Evolutionary conservation across 2,329 filamentous ascomycete genomes (phyloP).

Genomic region (Alternaria alternata): DNA sequence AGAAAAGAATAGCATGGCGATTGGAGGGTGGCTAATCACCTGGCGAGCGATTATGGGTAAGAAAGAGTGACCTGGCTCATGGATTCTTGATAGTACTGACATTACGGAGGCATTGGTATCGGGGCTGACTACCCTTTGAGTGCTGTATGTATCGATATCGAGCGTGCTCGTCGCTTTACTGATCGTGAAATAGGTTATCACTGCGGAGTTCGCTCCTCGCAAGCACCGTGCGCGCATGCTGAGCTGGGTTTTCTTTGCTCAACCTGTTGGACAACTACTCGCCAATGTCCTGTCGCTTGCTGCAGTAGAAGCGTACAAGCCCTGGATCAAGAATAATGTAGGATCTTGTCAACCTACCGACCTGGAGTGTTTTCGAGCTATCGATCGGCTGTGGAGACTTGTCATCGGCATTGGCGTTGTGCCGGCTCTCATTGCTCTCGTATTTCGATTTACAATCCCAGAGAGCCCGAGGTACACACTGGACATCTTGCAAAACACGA

Average conservation of each 20-base stretch:
- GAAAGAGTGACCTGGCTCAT: neutral
- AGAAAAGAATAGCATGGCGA: slow-evolving; percentile 46
- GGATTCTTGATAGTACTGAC: neutral
- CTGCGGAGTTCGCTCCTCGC: slow-evolving; percentile 51
- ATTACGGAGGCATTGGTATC: slow-evolving; percentile 43
- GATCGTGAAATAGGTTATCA: slow-evolving; percentile 37
- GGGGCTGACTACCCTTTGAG: slow-evolving; percentile 50
- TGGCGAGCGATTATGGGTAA: slow-evolving; percentile 53
- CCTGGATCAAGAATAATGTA: slow-evolving; percentile 28
- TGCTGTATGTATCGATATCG: slow-evolving; percentile 28
- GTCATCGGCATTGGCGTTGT: slow-evolving; percentile 53
- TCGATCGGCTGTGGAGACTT: slow-evolving; percentile 52
- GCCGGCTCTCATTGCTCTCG: slow-evolving; percentile 40
- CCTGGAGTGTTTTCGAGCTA: slow-evolving; percentile 37
- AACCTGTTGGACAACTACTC: slow-evolving; percentile 51
- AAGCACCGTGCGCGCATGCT: slow-evolving; percentile 52
- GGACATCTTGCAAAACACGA: slow-evolving; percentile 49
- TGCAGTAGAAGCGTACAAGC: slow-evolving; percentile 37
- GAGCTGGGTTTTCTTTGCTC: slow-evolving; percentile 53
- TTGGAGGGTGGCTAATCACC: slow-evolving; percentile 51
- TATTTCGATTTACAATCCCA: slow-evolving; percentile 53
- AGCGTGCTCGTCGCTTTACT: neutral
- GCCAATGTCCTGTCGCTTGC: slow-evolving; percentile 43
- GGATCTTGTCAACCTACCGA: slow-evolving; percentile 29
- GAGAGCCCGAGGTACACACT: slow-evolving; percentile 52